Evolutionary conservation across 495 filamentous ascomycete species (phyloP).

Genomic region (Hyaloscypha finlandica): DNA sequence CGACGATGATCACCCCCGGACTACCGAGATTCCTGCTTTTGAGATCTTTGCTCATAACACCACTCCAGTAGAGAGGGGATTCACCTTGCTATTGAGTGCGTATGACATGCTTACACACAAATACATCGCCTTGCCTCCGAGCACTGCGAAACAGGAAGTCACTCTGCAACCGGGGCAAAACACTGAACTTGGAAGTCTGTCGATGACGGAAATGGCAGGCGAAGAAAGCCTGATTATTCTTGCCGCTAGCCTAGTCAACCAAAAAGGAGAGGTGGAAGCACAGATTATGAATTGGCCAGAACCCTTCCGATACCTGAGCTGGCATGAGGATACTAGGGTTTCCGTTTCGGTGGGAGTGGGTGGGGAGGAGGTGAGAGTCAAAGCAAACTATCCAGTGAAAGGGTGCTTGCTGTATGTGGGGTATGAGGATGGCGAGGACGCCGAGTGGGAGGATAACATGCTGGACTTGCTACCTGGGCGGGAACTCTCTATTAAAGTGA

Average conservation of each 20-base stretch:
- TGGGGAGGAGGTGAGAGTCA: not conserved
- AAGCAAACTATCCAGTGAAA: not conserved
- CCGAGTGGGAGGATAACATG: not conserved
- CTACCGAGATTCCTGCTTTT: not conserved
- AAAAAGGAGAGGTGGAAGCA: constrained; percentile 58
- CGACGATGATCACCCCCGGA: not conserved
- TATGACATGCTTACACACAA: not conserved
- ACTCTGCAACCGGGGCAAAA: no score
- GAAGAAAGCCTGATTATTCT: not conserved
- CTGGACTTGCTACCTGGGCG: constrained; percentile 2
- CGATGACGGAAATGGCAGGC: constrained; percentile 18
- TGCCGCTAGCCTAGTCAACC: constrained; percentile 28
- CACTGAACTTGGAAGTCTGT: not conserved
- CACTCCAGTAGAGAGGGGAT: not conserved
- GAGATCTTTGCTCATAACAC: not conserved
- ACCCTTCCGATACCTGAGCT: not conserved
- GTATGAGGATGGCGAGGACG: not conserved
- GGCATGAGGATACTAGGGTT: not conserved
- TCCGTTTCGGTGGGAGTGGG: not conserved
- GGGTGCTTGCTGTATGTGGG: not conserved
- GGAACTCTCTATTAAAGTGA: not conserved
- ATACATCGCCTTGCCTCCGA: not conserved
- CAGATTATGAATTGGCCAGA: constrained; percentile 36
- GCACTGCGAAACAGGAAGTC: no score
- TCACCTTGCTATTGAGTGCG: constrained; percentile 41